Conservation (phyloP, 1,284 basidiomycete genomes). For the Sparassis latifolia region DNA sequence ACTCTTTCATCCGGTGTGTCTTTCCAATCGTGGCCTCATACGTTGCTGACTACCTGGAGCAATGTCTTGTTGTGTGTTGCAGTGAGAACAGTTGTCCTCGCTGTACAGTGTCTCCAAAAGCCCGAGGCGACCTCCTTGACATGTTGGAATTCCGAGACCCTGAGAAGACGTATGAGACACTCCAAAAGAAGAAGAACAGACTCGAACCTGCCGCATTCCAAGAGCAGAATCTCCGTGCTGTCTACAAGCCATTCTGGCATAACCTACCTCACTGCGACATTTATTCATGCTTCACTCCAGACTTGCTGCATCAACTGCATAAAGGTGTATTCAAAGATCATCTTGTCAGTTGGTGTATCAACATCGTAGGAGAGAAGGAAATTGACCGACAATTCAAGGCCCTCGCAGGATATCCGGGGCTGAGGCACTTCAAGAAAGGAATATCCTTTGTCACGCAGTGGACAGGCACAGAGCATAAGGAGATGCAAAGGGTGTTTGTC, state of each 20-base stretch:
- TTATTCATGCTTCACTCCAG: constrained; percentile 30
- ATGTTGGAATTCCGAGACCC: not conserved
- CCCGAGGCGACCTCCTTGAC: constrained; percentile 1
- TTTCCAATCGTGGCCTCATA: constrained; percentile 20
- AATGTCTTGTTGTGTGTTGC: constrained; percentile 1
- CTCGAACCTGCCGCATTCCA: not conserved
- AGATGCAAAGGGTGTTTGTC: constrained; percentile 18
- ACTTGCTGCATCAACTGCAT: constrained; percentile 37
- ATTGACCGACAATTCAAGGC: constrained; percentile 15
- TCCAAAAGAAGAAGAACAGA: not conserved
- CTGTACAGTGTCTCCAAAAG: constrained; percentile 6
- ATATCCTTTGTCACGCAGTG: constrained; percentile 14
- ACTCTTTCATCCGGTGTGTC: constrained; percentile 10
- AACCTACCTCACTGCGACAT: constrained; percentile 30
- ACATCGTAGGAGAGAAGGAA: constrained; percentile 7
- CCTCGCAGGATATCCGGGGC: constrained; percentile 15
- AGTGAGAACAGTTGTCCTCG: constrained; percentile 12
- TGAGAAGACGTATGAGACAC: not conserved
- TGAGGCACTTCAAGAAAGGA: constrained; percentile 18
- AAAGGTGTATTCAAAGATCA: constrained; percentile 29
- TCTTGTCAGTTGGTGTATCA: constrained; percentile 20
- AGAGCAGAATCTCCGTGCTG: not conserved
- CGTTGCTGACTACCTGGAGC: constrained; percentile 18
- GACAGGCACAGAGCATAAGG: constrained; percentile 15
- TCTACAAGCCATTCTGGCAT: constrained; percentile 31